Conservation (phyloP, 139 green algal genomes). For the Micromonas commoda region DNA sequence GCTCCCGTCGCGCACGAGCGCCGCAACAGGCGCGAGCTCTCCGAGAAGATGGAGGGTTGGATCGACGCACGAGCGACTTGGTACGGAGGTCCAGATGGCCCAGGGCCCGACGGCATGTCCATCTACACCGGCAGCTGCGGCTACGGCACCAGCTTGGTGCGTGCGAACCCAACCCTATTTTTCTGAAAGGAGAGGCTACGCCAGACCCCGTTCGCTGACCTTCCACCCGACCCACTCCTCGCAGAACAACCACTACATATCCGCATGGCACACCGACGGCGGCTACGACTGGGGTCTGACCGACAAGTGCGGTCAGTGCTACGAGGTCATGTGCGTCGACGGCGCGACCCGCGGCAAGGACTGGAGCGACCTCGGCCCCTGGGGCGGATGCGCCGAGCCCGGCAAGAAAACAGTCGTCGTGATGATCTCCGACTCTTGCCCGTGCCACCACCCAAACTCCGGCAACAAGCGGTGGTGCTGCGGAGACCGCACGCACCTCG, state of each 20-base stretch:
- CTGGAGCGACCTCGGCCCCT: background rate
- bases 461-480: conserved; percentile 34
- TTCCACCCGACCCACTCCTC: no score
- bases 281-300: conserved; percentile 26
- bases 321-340: conserved; percentile 24
- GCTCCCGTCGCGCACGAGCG: background rate
- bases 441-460: conserved; percentile 28
- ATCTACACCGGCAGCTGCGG: conserved; percentile 19
- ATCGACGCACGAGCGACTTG: background rate
- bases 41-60: background rate
- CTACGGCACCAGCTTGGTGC: no score
- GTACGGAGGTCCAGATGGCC: conserved; percentile 12
- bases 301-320: conserved; percentile 23
- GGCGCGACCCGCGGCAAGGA: background rate
- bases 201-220: no score
- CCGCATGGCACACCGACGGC: conserved; percentile 18
- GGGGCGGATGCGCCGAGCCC: background rate
- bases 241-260: conserved; percentile 4
- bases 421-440: conserved; percentile 29
- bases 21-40: background rate
- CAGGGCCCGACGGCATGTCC: conserved; percentile 8
- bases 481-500: conserved; percentile 22
- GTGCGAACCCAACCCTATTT: no score
- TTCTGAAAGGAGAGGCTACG: no score
- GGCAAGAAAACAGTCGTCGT: conserved; percentile 14